Percentiles rank a stretch among this genome's conserved stretches.
phyloP scores from a whole-genome alignment of 331 rosid species.

The Malus hybrid region DNA sequence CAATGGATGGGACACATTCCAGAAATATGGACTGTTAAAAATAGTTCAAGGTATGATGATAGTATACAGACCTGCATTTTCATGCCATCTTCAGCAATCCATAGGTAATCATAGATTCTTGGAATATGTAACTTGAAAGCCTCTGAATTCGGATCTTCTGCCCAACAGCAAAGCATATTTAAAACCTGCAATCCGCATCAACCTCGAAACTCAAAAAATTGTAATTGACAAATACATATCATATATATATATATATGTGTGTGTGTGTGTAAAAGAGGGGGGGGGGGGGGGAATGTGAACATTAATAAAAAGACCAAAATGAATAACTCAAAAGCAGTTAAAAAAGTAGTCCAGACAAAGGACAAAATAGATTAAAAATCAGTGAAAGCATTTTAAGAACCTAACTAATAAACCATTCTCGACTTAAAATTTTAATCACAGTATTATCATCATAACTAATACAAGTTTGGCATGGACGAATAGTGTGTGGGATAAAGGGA shows the following conservation, averaged over 20 bases:
- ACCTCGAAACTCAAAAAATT: not conserved
- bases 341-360: not conserved
- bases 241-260: not conserved
- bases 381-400: not conserved
- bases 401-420: not conserved
- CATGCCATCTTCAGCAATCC: conserved; percentile 99
- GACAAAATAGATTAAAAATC: not conserved
- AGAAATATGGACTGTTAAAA: not conserved
- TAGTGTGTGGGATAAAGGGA: not conserved
- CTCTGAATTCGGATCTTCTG: conserved; percentile 85
- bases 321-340: not conserved
- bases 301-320: not conserved
- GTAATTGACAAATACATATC: too few species aligned
- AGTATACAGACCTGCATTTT: conserved; percentile 67
- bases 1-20: not conserved
- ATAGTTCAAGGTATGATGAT: not conserved
- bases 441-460: not conserved
- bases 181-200: conserved; percentile 50
- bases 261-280: too few species aligned
- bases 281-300: not conserved
- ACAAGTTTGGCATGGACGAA: not conserved
- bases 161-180: conserved; percentile 96
- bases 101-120: conserved; percentile 65
- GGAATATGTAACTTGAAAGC: conserved; percentile 92
- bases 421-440: not conserved